Conservation (phyloP, 2,329 filamentous ascomycete species). For the Davidsoniella eucalypti region DNA sequence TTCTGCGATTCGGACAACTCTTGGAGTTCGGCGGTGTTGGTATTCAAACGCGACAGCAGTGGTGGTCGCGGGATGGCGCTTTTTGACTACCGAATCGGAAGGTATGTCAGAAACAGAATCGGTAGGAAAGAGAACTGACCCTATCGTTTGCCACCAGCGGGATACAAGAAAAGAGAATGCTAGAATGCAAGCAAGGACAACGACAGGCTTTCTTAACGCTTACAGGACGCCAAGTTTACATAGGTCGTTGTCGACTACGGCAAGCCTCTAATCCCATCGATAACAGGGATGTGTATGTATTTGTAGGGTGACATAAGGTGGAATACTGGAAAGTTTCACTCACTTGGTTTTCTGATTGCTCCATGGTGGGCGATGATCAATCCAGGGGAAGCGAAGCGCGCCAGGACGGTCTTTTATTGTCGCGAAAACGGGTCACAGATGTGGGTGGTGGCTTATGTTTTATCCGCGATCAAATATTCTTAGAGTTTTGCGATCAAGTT, state of each 20-base stretch:
- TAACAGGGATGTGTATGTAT: no score
- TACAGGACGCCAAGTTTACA: no score
- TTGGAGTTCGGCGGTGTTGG: background rate
- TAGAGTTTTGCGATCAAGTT: no score
- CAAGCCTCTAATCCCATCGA: no score
- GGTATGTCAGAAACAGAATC: background rate
- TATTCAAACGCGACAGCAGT: background rate
- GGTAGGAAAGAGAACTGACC: background rate
- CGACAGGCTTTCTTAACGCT: no score
- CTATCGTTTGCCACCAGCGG: background rate
- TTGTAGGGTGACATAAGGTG: no score
- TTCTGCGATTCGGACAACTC: conserved; percentile 45
- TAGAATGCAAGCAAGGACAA: no score
- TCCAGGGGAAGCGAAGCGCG: background rate
- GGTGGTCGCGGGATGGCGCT: conserved; percentile 13
- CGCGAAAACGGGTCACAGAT: background rate
- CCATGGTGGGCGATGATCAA: background rate
- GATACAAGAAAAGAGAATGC: background rate
- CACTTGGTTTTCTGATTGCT: conserved; percentile 5
- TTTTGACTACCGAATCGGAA: background rate
- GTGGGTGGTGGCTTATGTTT: background rate
- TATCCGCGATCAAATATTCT: no score
- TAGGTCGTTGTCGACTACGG: no score
- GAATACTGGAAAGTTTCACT: background rate
- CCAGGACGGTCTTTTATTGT: background rate